These are phyloP conservation scores for Puccinellia tenuiflora DNA, from an alignment of 176 grass and related monocot species.

Conservation along the genomic window DNA sequence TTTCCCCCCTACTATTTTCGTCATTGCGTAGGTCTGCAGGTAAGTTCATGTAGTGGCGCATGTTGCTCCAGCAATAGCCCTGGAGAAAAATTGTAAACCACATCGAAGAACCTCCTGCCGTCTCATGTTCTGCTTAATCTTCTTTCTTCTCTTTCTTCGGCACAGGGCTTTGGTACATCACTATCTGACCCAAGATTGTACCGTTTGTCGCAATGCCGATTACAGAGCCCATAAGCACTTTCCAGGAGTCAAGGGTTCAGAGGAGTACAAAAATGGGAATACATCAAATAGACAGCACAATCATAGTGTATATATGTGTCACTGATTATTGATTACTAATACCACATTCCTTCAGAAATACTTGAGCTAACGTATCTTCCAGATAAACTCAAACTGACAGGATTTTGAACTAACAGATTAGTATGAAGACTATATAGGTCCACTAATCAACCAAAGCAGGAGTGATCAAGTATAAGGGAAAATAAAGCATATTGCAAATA, in stretches of 20 bases:
- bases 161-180: slow-evolving; percentile 51
- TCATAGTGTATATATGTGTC: background rate
- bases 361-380: background rate
- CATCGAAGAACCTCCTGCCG: background rate
- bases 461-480: background rate
- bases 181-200: slow-evolving; percentile 73
- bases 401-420: background rate
- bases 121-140: slow-evolving; percentile 31
- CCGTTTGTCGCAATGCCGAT: slow-evolving; percentile 79
- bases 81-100: background rate
- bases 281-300: background rate
- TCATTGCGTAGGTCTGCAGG: background rate
- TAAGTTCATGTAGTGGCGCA: background rate
- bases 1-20: background rate
- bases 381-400: slow-evolving; percentile 10
- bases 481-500: background rate
- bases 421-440: background rate
- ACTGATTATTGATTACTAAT: background rate
- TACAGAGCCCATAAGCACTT: slow-evolving; percentile 87
- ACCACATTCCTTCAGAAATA: background rate
- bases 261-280: background rate
- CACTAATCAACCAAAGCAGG: background rate
- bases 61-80: background rate
- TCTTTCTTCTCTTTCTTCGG: slow-evolving; percentile 83
- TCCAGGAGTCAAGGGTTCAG: slow-evolving; percentile 46